Conservation (phyloP, 495 filamentous ascomycete genomes). For the Cenococcum geophilum region DNA sequence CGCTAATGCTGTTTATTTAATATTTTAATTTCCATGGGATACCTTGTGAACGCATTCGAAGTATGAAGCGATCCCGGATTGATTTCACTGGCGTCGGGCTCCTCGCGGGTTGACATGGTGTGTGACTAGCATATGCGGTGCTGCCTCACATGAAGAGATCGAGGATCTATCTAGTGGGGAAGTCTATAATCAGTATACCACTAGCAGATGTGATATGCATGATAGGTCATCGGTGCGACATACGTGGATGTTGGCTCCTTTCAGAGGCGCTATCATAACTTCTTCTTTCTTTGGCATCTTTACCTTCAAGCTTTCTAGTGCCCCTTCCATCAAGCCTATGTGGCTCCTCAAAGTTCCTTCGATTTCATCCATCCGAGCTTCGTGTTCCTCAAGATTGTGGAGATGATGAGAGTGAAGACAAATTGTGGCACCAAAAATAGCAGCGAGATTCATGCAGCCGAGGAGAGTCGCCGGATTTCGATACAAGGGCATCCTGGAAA, state of each 20-base stretch:
- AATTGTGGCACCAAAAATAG: slow-evolving; percentile 33
- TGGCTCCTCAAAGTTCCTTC: slow-evolving; percentile 46
- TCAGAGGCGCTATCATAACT: background rate
- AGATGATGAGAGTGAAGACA: slow-evolving; percentile 35
- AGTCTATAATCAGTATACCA: too few species aligned
- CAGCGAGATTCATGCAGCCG: slow-evolving; percentile 35
- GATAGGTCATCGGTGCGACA: too few species aligned
- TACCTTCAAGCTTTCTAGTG: slow-evolving; percentile 40
- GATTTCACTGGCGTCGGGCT: too few species aligned
- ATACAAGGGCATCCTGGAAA: slow-evolving; percentile 30
- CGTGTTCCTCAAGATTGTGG: slow-evolving; percentile 44
- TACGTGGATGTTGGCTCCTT: background rate
- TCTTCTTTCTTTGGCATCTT: slow-evolving; percentile 19
- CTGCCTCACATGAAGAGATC: too few species aligned
- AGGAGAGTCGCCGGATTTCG: slow-evolving; percentile 30
- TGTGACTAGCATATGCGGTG: too few species aligned
- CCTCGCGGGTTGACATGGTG: too few species aligned
- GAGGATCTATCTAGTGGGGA: too few species aligned
- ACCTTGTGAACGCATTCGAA: too few species aligned
- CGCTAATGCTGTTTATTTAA: too few species aligned
- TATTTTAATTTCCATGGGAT: too few species aligned
- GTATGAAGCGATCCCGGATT: too few species aligned
- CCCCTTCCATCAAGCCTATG: slow-evolving; percentile 45
- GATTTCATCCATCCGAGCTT: slow-evolving; percentile 45
- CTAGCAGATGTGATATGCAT: too few species aligned